Evolutionary conservation across 345 rosid genomes (phyloP).

Genomic region (Angophora floribunda): DNA sequence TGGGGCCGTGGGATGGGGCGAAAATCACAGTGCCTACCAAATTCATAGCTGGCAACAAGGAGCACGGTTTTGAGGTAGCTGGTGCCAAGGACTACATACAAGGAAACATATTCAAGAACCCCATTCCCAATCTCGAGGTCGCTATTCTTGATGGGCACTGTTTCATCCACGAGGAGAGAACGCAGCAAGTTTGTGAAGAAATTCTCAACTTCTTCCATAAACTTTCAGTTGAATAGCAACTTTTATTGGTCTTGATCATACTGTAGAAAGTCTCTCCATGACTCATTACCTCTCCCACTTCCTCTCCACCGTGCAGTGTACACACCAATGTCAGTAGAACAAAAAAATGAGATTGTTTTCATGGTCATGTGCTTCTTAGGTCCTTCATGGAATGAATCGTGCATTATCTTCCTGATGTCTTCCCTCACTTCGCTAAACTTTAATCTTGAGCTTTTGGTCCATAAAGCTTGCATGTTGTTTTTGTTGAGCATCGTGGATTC

Average conservation of each 20-base stretch:
- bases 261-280: neutral
- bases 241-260: neutral
- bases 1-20: slow-evolving; percentile 54
- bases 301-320: neutral
- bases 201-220: slow-evolving; percentile 23
- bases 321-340: neutral
- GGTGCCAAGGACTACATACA: slow-evolving; percentile 50
- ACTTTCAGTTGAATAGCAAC: neutral
- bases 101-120: slow-evolving; percentile 38
- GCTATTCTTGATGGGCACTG: slow-evolving; percentile 61
- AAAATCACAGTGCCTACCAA: slow-evolving; percentile 51
- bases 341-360: neutral
- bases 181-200: slow-evolving; percentile 47
- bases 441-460: neutral
- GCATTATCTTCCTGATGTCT: neutral
- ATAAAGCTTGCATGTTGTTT: neutral
- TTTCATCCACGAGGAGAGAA: slow-evolving; percentile 58
- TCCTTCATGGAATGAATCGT: neutral
- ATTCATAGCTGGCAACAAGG: slow-evolving; percentile 65
- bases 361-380: neutral
- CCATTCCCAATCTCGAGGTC: slow-evolving; percentile 56
- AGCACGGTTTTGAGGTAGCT: slow-evolving; percentile 31
- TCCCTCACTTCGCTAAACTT: neutral
- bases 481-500: neutral
- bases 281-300: neutral